Percentiles rank a stretch among this genome's conserved stretches.
These are phyloP conservation scores for Hyphodiscus sp. DNA, from an alignment of 2,329 filamentous ascomycete genomes.

Conservation along the genomic window DNA sequence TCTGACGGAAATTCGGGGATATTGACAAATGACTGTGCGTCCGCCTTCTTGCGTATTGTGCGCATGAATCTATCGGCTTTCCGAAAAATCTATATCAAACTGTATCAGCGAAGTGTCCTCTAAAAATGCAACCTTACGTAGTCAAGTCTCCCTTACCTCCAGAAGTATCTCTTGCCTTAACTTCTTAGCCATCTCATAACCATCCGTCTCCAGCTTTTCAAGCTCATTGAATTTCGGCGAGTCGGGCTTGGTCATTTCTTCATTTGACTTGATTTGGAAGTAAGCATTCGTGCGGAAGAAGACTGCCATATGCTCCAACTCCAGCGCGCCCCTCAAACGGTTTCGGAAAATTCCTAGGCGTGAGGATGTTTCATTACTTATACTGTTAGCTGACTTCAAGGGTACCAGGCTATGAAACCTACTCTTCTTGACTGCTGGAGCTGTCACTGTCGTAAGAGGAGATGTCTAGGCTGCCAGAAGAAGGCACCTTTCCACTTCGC, in stretches of 20 bases:
- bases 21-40: slow-evolving; percentile 49
- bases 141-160: slow-evolving; percentile 33
- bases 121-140: background rate
- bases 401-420: slow-evolving; percentile 7
- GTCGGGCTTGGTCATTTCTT: slow-evolving; percentile 54
- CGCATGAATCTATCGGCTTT: slow-evolving; percentile 61
- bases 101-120: slow-evolving; percentile 13
- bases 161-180: slow-evolving; percentile 74
- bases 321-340: slow-evolving; percentile 65
- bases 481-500: slow-evolving; percentile 9
- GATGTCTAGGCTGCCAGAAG: slow-evolving; percentile 20
- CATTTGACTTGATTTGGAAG: slow-evolving; percentile 74
- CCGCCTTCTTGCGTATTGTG: slow-evolving; percentile 47
- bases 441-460: slow-evolving; percentile 11
- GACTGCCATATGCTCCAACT: slow-evolving; percentile 71
- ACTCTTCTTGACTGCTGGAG: slow-evolving; percentile 25
- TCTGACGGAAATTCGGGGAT: slow-evolving; percentile 54
- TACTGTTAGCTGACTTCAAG: background rate
- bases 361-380: slow-evolving; percentile 6
- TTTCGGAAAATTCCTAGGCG: slow-evolving; percentile 54
- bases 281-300: slow-evolving; percentile 83
- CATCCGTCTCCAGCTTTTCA: slow-evolving; percentile 63
- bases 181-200: slow-evolving; percentile 71
- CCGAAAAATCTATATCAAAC: slow-evolving; percentile 26
- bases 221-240: slow-evolving; percentile 60